Conservation (phyloP, 345 rosid genomes). For the Gossypium anomalum region DNA sequence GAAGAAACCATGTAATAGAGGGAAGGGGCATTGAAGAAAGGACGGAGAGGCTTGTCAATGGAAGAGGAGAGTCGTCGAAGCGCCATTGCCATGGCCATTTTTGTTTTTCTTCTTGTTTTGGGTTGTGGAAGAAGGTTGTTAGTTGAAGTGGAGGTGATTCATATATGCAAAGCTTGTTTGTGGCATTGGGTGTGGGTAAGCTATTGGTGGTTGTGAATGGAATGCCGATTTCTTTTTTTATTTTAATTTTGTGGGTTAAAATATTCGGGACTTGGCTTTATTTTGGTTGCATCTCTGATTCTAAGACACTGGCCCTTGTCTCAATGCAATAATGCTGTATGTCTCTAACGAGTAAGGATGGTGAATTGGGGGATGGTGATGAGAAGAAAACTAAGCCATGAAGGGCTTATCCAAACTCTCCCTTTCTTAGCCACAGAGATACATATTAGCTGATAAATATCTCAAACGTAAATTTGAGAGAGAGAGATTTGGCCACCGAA, state of each 20-base stretch:
- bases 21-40: slow-evolving; percentile 61
- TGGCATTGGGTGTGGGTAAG: slow-evolving; percentile 32
- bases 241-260: not conserved
- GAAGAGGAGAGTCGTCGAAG: slow-evolving; percentile 92
- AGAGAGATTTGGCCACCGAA: not conserved
- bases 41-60: slow-evolving; percentile 68
- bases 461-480: not conserved
- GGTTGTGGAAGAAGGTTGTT: not conserved
- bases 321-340: not conserved
- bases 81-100: slow-evolving; percentile 71
- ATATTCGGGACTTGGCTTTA: not conserved
- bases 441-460: not conserved
- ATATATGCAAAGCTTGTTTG: slow-evolving; percentile 3
- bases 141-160: not conserved
- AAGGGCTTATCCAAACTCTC: slow-evolving; percentile 7
- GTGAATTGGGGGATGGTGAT: not conserved
- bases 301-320: not conserved
- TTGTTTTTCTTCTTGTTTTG: not conserved
- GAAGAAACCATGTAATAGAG: slow-evolving; percentile 55
- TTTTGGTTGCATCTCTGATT: not conserved
- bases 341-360: too few relatives aligned
- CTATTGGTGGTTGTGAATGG: slow-evolving; percentile 33
- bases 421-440: slow-evolving; percentile 13
- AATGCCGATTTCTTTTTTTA: slow-evolving; percentile 10
- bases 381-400: slow-evolving; percentile 7